phyloP scores from a whole-genome alignment of 345 rosid species.

The Salix viminalis region DNA sequence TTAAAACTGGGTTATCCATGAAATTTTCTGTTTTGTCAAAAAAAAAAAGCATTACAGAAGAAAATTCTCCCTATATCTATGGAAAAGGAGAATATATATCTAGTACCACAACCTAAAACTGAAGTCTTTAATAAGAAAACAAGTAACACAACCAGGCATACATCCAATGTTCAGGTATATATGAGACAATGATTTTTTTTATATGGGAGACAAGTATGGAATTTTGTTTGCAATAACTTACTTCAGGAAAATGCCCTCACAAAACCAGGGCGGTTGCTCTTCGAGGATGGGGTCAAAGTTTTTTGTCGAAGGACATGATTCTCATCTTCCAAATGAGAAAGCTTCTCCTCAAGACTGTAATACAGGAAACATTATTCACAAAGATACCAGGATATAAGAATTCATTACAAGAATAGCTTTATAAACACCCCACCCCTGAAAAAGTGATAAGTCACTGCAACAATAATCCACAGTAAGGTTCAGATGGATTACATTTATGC shows the following conservation, averaged over 20 bases:
- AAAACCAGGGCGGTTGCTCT: constrained; percentile 37
- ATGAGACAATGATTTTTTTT: too few species aligned
- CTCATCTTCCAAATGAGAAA: constrained; percentile 72
- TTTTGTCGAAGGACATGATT: constrained; percentile 79
- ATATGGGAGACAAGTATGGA: too few species aligned
- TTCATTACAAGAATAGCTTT: too few species aligned
- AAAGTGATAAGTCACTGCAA: too few species aligned
- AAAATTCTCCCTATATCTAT: too few species aligned
- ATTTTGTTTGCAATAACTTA: constrained; percentile 32
- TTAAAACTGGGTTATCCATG: neutral
- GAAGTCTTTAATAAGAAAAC: too few species aligned
- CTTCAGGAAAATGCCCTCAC: constrained; percentile 57
- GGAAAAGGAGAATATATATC: neutral
- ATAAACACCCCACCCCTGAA: too few species aligned
- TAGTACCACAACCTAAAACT: neutral
- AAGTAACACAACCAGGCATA: too few species aligned
- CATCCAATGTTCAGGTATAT: too few species aligned
- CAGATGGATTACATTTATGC: neutral
- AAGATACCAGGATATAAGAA: neutral
- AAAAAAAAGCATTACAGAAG: too few species aligned
- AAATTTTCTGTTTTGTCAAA: too few species aligned
- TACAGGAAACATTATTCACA: constrained; percentile 2
- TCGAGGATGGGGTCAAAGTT: constrained; percentile 54
- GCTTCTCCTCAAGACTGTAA: constrained; percentile 68
- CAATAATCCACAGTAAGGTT: neutral